Conservation (phyloP, 352 stramenopile genomes). For the Elongisporangium undulatum region DNA sequence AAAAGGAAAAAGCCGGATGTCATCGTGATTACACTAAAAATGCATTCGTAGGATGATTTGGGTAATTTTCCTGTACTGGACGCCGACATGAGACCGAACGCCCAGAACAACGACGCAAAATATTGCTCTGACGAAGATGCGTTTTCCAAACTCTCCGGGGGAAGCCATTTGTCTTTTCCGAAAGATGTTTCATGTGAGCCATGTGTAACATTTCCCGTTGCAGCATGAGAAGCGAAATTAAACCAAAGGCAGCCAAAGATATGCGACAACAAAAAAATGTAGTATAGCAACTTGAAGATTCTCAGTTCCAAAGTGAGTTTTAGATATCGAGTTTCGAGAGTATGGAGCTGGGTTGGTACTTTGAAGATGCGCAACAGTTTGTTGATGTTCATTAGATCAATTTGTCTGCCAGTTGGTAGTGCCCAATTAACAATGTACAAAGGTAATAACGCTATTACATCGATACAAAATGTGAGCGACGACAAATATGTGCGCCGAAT, state of each 20-base stretch:
- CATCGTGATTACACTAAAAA: constrained; percentile 47
- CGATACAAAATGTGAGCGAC: constrained; percentile 32
- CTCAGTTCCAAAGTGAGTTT: constrained; percentile 40
- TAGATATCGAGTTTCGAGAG: constrained; percentile 32
- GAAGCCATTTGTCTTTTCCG: constrained; percentile 35
- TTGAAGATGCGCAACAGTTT: constrained; percentile 43
- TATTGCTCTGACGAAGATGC: constrained; percentile 27
- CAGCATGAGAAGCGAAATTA: constrained; percentile 34
- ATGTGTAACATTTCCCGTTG: constrained; percentile 1
- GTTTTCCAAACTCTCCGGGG: constrained; percentile 17
- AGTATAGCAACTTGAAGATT: constrained; percentile 49
- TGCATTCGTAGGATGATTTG: constrained; percentile 27
- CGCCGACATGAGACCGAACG: constrained; percentile 52
- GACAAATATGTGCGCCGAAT: constrained; percentile 32
- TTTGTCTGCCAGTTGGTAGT: constrained; percentile 6
- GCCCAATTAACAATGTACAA: constrained; percentile 44
- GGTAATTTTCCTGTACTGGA: constrained; percentile 36
- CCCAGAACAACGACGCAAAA: constrained; percentile 42
- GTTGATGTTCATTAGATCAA: constrained; percentile 50
- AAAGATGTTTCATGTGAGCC: constrained; percentile 11
- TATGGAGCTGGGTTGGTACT: constrained; percentile 19
- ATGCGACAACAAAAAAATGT: constrained; percentile 38
- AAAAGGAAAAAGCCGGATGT: constrained; percentile 46
- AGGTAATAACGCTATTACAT: constrained; percentile 32
- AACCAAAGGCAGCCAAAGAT: constrained; percentile 51